Evolutionary conservation across 1,284 basidiomycete genomes (phyloP).

Genomic region (Grifola frondosa): DNA sequence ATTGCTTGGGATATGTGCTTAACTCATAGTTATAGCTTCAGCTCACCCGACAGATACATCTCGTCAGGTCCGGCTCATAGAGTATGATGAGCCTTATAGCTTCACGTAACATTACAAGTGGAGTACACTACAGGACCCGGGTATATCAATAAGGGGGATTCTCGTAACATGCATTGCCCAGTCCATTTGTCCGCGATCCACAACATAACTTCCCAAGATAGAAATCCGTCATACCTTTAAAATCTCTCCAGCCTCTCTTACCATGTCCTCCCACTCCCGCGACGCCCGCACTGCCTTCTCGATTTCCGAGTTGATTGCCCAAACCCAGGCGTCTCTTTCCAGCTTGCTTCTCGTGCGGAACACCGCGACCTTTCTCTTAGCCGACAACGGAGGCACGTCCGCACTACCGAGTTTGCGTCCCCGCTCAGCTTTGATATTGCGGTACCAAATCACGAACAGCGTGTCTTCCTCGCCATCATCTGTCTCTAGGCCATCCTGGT

Average conservation of each 20-base stretch:
- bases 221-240: constrained; percentile 26
- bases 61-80: too few species aligned
- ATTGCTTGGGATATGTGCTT: too few species aligned
- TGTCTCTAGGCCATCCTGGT: constrained; percentile 76
- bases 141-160: too few species aligned
- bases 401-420: constrained; percentile 14
- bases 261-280: constrained; percentile 53
- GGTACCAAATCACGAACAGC: constrained; percentile 72
- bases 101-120: too few species aligned
- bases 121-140: too few species aligned
- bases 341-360: constrained; percentile 76
- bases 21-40: too few species aligned
- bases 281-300: constrained; percentile 68
- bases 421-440: constrained; percentile 30
- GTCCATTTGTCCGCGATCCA: too few species aligned
- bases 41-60: too few species aligned
- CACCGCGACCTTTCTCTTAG: constrained; percentile 62
- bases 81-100: too few species aligned
- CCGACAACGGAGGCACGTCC: constrained; percentile 52
- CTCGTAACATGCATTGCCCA: too few species aligned
- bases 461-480: constrained; percentile 77
- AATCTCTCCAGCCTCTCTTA: constrained; percentile 58
- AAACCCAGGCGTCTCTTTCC: constrained; percentile 87
- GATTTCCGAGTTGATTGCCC: constrained; percentile 81
- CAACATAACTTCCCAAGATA: constrained; percentile 18